Conservation (phyloP, 805 yeast genomes). For the Sugiyamaella chiloensis region DNA sequence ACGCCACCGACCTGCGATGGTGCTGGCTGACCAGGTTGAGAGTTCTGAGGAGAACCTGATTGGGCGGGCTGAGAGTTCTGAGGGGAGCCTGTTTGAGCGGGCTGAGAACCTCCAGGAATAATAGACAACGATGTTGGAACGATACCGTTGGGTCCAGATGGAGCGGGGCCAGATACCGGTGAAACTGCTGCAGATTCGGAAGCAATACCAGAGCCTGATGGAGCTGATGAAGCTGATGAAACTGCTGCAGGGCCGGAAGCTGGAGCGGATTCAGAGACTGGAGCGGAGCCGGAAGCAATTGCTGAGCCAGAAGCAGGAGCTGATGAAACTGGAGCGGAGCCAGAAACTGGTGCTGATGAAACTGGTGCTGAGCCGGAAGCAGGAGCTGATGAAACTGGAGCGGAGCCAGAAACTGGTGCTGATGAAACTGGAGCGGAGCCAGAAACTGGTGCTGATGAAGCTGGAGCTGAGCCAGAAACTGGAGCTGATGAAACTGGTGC, state of each 20-base stretch:
- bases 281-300: neutral
- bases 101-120: too few species aligned
- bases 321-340: neutral
- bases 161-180: neutral
- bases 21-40: neutral
- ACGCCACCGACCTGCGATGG: neutral
- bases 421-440: neutral
- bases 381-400: neutral
- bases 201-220: neutral
- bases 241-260: constrained; percentile 38
- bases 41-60: neutral
- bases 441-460: neutral
- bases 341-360: neutral
- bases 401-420: neutral
- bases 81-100: neutral
- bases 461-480: neutral
- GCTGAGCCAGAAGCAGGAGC: neutral
- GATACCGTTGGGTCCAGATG: neutral
- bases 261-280: too few species aligned
- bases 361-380: neutral
- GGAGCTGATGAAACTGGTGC: neutral
- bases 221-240: constrained; percentile 30
- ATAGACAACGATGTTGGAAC: neutral
- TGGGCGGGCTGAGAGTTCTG: neutral
- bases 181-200: neutral